Base-by-base conservation (phyloP, 2,329 filamentous ascomycete genomes). In the Metarhizium sp. region DNA sequence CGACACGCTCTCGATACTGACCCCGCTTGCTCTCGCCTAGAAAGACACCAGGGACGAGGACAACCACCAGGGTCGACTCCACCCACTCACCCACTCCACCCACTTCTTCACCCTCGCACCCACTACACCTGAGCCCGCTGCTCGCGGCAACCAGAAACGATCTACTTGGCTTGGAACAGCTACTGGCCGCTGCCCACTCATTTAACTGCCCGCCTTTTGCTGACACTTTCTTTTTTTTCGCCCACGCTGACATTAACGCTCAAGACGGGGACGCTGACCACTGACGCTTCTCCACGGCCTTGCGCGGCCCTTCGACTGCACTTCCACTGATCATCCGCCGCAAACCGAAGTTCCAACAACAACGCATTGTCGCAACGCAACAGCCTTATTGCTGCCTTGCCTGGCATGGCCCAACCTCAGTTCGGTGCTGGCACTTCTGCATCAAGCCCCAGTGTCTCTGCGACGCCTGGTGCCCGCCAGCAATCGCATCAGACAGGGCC, bases 331-430 rank as follows among this genome's bases (percentile, higher is more conserved):
- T 55, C 55, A 69, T 63, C 69, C 68, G 69, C 66, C 60, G 64
- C 69, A 66, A 71, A 66, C 69, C 68, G 68, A 67, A 63, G 56
- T 20, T 46, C 25, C 30, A 34, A 43, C 36, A 40, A 53, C 57
- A 54, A 42, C 57, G 52, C 40, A 30, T 52, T 53, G 53, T 40
- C 55, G 49, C 55, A 43, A 54, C 58, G 50, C 50, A 51, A 25
- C 55, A 38, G 53, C 52, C n/a, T 40, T 49, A 16, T 50, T 47
- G 48, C 50, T 50, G 50, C 48, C 30, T 57, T 32, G 51, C 38
- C 42, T 18, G 49, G 38, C 55, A 63, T 63, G 62, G 62, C 60
- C 53, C 61, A 60, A 53, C 55, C 56, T 54, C 58, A 57, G 51
- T 56, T 57, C 51, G 54, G 51, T 58, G 55, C 52, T 29, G 57